Evolutionary conservation across 768 basidiomycete species (phyloP), one percentile per base, ranked within the genome.

Genomic region (Filobasidium wieringae): DNA sequence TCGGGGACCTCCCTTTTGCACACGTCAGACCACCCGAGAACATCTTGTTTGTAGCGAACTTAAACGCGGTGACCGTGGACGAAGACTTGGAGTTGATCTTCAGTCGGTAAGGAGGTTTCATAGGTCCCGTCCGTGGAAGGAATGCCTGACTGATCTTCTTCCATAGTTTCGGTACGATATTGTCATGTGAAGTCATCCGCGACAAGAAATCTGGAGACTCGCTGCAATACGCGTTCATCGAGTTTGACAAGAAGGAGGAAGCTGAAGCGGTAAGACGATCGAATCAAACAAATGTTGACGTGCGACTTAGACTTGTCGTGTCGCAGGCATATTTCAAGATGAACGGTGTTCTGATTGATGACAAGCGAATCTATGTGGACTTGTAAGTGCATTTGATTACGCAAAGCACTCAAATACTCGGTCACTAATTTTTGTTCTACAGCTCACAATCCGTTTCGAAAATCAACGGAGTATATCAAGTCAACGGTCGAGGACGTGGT

Each of bases 51-150:
- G 92, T 99, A 39, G 56, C 43, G 36, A 97, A 97, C 70, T 81
- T 97, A 63, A 99, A 99, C 68, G 82, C 88, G 22, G 92, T 95
- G 19, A 97, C 95, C 27, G 79, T 86, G 50, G 89, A 92, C 68
- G 93, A 97, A 70, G 95, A 97, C 74, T 77, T 99, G 47, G 93
- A 97, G 71, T 81, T 99, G 37, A 99, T 99, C 55, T 99, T 97
- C 69, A 91, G 88, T 32, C 79, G 95, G 29, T 97, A 96, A 66
- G 95, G 7, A 80, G 80, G 30, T 95, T 99, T 69, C 85, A 96
- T 82, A 92, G 88, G 68, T 57, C 47, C 27, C 32, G 55, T 32
- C 2, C 9, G 55, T 47, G 4, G 29, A 33, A 9, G 36, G 43
- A 14, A 6, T 19, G 43, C 22, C 4, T 19, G 36, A 9, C 36